Conservation (phyloP, 345 rosid species). For the Hypericum perforatum region DNA sequence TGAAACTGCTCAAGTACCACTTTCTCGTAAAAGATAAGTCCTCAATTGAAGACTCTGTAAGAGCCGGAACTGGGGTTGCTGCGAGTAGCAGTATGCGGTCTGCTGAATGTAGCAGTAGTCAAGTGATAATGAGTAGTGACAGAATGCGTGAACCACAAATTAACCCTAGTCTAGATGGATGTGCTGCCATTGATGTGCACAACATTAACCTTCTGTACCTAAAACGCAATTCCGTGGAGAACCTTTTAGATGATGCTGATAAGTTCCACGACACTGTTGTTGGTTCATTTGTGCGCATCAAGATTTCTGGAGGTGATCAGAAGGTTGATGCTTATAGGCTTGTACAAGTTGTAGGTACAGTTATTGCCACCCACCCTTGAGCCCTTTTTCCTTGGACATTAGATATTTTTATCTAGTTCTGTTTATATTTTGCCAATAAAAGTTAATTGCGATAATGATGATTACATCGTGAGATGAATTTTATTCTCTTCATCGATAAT, state of each 20-base stretch:
- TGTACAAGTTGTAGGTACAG: slow-evolving; percentile 79
- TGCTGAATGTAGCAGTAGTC: slow-evolving; percentile 17
- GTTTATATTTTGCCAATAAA: too few species aligned
- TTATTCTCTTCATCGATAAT: background rate
- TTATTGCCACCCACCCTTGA: slow-evolving; percentile 11
- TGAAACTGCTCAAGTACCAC: slow-evolving; percentile 74
- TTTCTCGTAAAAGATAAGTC: slow-evolving; percentile 46
- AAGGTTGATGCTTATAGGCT: slow-evolving; percentile 73
- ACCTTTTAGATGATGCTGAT: slow-evolving; percentile 51
- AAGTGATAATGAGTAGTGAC: slow-evolving; percentile 22
- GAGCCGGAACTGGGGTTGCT: slow-evolving; percentile 26
- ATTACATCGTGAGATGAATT: background rate
- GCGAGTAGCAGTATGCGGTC: background rate
- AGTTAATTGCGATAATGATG: too few species aligned
- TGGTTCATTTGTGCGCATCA: slow-evolving; percentile 82
- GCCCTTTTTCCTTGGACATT: slow-evolving; percentile 9
- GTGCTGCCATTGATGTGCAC: slow-evolving; percentile 81
- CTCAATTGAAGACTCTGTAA: slow-evolving; percentile 17
- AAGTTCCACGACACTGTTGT: slow-evolving; percentile 63
- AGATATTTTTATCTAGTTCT: too few species aligned
- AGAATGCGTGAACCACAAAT: slow-evolving; percentile 30
- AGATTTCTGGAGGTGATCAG: slow-evolving; percentile 50
- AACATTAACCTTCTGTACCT: slow-evolving; percentile 66
- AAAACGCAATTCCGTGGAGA: slow-evolving; percentile 58
- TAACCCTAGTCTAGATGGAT: slow-evolving; percentile 37